These are phyloP conservation scores for Lepraria neglecta DNA, from an alignment of 495 filamentous ascomycete species.

Conservation along the genomic window DNA sequence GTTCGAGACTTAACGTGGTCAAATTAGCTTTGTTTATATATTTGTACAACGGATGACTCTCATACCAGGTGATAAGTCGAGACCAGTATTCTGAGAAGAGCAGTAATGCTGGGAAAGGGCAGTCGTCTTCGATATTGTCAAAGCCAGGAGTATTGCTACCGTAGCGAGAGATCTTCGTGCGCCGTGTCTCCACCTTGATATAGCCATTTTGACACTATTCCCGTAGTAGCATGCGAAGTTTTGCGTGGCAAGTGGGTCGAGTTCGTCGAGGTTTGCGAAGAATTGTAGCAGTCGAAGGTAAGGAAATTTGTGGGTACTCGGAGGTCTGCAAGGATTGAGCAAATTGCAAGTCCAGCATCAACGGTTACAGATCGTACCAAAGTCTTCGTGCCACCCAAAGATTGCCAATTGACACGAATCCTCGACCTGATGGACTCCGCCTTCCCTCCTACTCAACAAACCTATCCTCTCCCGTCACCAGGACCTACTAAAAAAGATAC, in stretches of 20 bases:
- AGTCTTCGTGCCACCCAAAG: neutral
- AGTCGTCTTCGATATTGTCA: slow-evolving; percentile 17
- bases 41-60: neutral
- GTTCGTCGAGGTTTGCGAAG: neutral
- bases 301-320: neutral
- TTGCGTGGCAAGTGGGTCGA: neutral
- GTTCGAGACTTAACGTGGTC: slow-evolving; percentile 37
- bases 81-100: slow-evolving; percentile 44
- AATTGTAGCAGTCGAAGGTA: neutral
- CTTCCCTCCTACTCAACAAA: slow-evolving; percentile 7
- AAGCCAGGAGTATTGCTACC: slow-evolving; percentile 17
- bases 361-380: neutral
- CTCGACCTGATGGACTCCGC: neutral
- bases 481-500: slow-evolving; percentile 13
- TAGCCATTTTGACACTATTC: neutral
- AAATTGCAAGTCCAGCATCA: neutral
- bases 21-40: neutral
- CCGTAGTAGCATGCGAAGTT: neutral
- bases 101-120: slow-evolving; percentile 37
- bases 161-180: neutral
- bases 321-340: neutral
- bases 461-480: slow-evolving; percentile 16
- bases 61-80: slow-evolving; percentile 34
- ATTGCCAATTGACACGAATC: neutral
- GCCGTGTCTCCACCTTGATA: neutral